Conservation (phyloP, 192 early-diverging fungal genomes). For the Chytriomyces sp. region DNA sequence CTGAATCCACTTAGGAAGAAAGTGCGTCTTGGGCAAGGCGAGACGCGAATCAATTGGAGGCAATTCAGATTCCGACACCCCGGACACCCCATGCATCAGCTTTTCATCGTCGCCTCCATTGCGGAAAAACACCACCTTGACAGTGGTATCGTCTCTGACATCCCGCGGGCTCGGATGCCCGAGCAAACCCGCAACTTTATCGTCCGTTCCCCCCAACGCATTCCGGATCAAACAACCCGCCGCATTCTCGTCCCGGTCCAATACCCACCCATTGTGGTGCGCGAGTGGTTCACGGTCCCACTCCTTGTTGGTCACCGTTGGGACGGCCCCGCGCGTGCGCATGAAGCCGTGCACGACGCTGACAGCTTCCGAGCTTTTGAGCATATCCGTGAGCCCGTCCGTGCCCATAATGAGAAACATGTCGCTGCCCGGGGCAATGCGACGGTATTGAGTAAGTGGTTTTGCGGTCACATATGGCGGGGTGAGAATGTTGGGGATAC, state of each 20-base stretch:
- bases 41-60: background rate
- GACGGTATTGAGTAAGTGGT: constrained; percentile 48
- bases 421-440: constrained; percentile 33
- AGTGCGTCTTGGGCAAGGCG: background rate
- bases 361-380: constrained; percentile 37
- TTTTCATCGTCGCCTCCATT: background rate
- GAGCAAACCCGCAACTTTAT: constrained; percentile 23
- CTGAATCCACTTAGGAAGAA: constrained; percentile 11
- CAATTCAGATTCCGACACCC: background rate
- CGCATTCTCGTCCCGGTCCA: constrained; percentile 34
- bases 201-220: constrained; percentile 37
- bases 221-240: constrained; percentile 46
- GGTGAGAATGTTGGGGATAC: constrained; percentile 31
- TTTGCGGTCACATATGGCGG: constrained; percentile 56
- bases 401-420: constrained; percentile 48
- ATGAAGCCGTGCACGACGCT: constrained; percentile 37
- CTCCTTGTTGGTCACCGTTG: background rate
- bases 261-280: background rate
- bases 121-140: constrained; percentile 48
- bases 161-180: constrained; percentile 31
- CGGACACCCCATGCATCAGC: background rate
- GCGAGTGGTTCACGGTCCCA: background rate
- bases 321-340: background rate
- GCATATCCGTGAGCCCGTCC: constrained; percentile 52
- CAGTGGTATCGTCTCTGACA: constrained; percentile 53